Evolutionary conservation across 371 early-diverging fungal genomes (phyloP), one percentile per base, ranked within the genome.

Genomic region (Haplosporangium sp.): DNA sequence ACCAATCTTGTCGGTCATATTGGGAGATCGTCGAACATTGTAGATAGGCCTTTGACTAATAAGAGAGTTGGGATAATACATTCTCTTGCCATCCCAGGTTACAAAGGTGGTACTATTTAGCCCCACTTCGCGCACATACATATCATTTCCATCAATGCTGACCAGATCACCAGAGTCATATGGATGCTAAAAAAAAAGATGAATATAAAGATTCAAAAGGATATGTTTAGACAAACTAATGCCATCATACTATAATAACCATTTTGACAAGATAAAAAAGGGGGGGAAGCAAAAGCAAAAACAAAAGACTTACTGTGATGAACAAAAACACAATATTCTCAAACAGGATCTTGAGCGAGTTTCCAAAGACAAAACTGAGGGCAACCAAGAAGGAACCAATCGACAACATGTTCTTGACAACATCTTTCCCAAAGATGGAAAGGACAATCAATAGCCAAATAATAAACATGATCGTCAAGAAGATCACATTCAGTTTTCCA

Each of bases 121-220:
- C 34, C 91, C 90, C 62, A 96, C 88, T 61, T 95, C 93, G 34
- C 87, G 85, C 0, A 97, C 97, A 9, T 88, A 85, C 82, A 92
- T 85, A 61, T 79, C 90, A 34, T 83, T 77, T 10, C 85, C 86
- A 64, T 92, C 94, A 52, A 97, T 89, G 39, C 86, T 65, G 4
- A 96, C 91, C 53, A 88, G 70, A 74, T 95, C 96, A 52, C 95
- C 96, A 17, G 93, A 91, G 63, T 95, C 96, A 61, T 87, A 90
- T 40, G 89, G 90, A 52, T 88, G 87, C 67, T 77, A 77, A 47
- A 57, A 10, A 27, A n/a, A 7, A 19, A 52, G 52, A 38, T 34
- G 20, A 11, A 38, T 37, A 48, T 10, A 10, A 7, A 47, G 4
- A 37, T 13, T 35, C 19, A 48, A 34, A 1, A 13, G 0, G 15